phyloP scores from a whole-genome alignment of 352 stramenopile genomes.

The Phytophthora capsici region DNA sequence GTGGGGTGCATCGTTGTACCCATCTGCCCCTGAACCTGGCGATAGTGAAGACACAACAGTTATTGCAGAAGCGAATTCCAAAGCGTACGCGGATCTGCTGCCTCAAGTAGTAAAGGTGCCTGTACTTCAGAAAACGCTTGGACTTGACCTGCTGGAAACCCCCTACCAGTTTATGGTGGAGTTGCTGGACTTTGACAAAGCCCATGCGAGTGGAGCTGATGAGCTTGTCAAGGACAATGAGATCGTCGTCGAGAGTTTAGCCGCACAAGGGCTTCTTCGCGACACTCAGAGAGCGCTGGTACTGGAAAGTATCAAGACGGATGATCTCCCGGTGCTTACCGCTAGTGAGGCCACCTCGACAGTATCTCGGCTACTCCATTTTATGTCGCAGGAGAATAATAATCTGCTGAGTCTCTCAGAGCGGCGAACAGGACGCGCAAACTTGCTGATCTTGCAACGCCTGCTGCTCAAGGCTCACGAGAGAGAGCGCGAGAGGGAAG shows the following conservation, averaged over 20 bases:
- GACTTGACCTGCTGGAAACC: constrained; percentile 37
- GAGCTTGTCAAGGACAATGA: constrained; percentile 63
- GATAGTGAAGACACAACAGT: constrained; percentile 30
- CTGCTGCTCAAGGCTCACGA: constrained; percentile 57
- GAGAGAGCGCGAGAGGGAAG: constrained; percentile 45
- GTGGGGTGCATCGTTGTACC: constrained; percentile 48
- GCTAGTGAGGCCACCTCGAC: constrained; percentile 44
- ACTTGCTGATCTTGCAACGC: constrained; percentile 58
- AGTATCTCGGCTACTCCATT: constrained; percentile 55
- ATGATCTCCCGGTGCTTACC: constrained; percentile 43
- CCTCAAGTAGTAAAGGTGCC: constrained; percentile 28
- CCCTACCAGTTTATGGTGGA: constrained; percentile 43
- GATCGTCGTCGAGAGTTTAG: constrained; percentile 68
- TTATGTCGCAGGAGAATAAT: constrained; percentile 48
- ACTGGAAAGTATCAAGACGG: constrained; percentile 35
- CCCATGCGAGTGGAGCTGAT: constrained; percentile 31
- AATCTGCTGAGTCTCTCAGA: constrained; percentile 43
- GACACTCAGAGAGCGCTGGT: constrained; percentile 41
- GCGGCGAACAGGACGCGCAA: constrained; percentile 48
- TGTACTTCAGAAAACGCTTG: constrained; percentile 39
- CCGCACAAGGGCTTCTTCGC: constrained; percentile 56
- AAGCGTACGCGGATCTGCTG: constrained; percentile 38
- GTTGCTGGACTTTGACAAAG: constrained; percentile 52
- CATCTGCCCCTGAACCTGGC: constrained; percentile 36
- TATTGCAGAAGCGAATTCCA: constrained; percentile 24